Evolutionary conservation across 257 asterid species (phyloP).

Genomic region (Oldenlandia corymbosa): DNA sequence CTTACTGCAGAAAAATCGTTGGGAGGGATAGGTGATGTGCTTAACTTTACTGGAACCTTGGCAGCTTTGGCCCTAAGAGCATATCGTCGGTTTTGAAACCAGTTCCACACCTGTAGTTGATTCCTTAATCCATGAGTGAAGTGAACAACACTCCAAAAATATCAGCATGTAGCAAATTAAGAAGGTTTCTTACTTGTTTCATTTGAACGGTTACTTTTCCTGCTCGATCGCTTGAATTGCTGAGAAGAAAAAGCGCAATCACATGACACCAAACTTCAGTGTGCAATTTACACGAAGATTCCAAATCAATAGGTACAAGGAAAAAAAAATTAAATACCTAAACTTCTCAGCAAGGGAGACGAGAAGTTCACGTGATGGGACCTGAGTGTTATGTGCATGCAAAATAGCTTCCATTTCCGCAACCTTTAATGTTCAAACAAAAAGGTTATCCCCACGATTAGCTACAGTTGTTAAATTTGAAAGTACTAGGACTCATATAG

Average conservation of each 20-base stretch:
- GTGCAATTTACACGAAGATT: not conserved
- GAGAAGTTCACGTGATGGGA: constrained; percentile 75
- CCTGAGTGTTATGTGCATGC: constrained; percentile 63
- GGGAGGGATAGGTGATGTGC: constrained; percentile 33
- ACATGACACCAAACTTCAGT: constrained; percentile 15
- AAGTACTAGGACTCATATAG: not conserved
- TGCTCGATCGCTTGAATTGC: constrained; percentile 69
- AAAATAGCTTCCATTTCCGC: constrained; percentile 83
- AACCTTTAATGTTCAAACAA: constrained; percentile 40
- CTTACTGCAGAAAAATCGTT: constrained; percentile 45
- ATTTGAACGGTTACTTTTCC: constrained; percentile 68
- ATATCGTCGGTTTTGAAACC: constrained; percentile 25
- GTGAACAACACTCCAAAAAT: not conserved
- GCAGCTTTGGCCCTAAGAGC: constrained; percentile 23
- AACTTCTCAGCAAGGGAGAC: constrained; percentile 83
- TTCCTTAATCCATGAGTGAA: not conserved
- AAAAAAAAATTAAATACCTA: constrained; percentile 38
- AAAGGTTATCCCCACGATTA: not conserved
- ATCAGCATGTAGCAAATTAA: not conserved
- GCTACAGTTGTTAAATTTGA: not conserved
- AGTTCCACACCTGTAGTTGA: constrained; percentile 26
- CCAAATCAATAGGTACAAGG: not conserved
- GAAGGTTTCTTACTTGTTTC: constrained; percentile 57
- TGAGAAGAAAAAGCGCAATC: constrained; percentile 26
- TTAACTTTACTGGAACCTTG: constrained; percentile 46